phyloP scores from a whole-genome alignment of 495 filamentous ascomycete species.

The Patellaria atrata region DNA sequence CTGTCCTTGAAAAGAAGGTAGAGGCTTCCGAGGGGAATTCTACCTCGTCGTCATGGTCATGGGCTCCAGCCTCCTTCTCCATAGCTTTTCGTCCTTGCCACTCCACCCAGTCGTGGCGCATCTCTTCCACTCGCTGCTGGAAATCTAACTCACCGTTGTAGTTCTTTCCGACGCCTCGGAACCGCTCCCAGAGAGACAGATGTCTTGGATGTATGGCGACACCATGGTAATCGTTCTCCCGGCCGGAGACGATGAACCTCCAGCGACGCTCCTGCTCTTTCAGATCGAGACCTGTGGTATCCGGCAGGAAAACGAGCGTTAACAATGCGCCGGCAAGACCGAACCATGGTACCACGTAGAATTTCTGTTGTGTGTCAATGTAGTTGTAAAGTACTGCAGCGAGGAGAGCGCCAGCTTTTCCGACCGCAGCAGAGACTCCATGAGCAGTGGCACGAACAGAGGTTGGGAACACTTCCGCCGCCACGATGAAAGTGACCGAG shows the following conservation, averaged over 20 bases:
- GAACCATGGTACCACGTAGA: constrained; percentile 86
- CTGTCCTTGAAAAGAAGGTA: constrained; percentile 30
- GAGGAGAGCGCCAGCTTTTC: constrained; percentile 72
- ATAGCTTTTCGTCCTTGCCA: constrained; percentile 33
- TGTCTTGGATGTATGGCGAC: constrained; percentile 77
- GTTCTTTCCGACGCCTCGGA: constrained; percentile 51
- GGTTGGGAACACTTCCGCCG: constrained; percentile 82
- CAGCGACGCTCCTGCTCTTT: constrained; percentile 90
- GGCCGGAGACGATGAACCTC: constrained; percentile 60
- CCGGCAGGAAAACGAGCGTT: constrained; percentile 69
- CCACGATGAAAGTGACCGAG: constrained; percentile 79
- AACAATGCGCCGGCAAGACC: constrained; percentile 66
- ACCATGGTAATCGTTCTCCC: constrained; percentile 69
- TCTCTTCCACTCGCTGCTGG: constrained; percentile 64
- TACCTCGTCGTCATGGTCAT: constrained; percentile 22
- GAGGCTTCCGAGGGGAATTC: constrained; percentile 28
- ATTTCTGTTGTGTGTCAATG: constrained; percentile 60
- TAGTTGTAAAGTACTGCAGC: constrained; percentile 80
- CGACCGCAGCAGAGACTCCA: constrained; percentile 71
- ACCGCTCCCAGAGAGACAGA: constrained; percentile 66
- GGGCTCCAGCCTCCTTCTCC: constrained; percentile 32
- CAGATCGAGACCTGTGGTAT: constrained; percentile 83
- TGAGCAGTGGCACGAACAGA: constrained; percentile 82
- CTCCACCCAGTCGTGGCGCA: constrained; percentile 51
- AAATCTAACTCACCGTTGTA: constrained; percentile 70